These are phyloP conservation scores for Annulohypoxylon moriforme DNA, from an alignment of 495 filamentous ascomycete genomes.

Conservation along the genomic window DNA sequence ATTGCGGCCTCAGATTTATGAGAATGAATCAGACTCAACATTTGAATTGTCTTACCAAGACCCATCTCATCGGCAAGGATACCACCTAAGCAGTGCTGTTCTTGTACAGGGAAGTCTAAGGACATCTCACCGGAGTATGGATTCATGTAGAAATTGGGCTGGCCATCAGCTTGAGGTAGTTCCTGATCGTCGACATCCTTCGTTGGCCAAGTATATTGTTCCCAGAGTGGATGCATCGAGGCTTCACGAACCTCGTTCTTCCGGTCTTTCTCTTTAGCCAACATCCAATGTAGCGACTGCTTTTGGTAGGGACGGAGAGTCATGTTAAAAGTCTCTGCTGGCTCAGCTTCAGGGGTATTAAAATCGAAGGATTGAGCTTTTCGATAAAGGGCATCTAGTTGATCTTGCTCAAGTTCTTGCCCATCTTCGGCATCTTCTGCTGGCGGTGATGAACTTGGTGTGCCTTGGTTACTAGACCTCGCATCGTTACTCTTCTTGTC, in stretches of 20 bases:
- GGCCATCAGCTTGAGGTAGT: constrained; percentile 69
- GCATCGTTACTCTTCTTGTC: constrained; percentile 77
- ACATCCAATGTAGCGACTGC: constrained; percentile 95
- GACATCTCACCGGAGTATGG: constrained; percentile 96
- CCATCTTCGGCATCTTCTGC: constrained; percentile 82
- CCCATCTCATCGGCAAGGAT: constrained; percentile 93
- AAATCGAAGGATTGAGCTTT: constrained; percentile 99
- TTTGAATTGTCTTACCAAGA: constrained; percentile 97
- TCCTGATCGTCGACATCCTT: constrained; percentile 88
- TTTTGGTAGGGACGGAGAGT: constrained; percentile 92
- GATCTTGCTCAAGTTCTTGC: constrained; percentile 92
- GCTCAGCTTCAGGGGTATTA: constrained; percentile 84
- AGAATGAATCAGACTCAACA: constrained; percentile 91
- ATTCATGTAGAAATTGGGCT: constrained; percentile 89
- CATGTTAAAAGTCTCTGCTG: constrained; percentile 83
- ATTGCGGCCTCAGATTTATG: constrained; percentile 71
- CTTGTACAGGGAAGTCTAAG: constrained; percentile 90
- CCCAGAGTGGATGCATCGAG: constrained; percentile 98
- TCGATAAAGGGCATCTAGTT: constrained; percentile 91
- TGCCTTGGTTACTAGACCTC: constrained; percentile 52
- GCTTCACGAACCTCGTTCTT: constrained; percentile 67
- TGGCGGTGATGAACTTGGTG: constrained; percentile 57
- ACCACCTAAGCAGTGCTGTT: constrained; percentile 93
- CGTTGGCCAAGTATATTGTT: constrained; percentile 89
- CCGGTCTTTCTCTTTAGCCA: constrained; percentile 88